These are phyloP conservation scores for Saturnispora halmiae DNA, from an alignment of 805 yeast genomes.

Conservation along the genomic window DNA sequence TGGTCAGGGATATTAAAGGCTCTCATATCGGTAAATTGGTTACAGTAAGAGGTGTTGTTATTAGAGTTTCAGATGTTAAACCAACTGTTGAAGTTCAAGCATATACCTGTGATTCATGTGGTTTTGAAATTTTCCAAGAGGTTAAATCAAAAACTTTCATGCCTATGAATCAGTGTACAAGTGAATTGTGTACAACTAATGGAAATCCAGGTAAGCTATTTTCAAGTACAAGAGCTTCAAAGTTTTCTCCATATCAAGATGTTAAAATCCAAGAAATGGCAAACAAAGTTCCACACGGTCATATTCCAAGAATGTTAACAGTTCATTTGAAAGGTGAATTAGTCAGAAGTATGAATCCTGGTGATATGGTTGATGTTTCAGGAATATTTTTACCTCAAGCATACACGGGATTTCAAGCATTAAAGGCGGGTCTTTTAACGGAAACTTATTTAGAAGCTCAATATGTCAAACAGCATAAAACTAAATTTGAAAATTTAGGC, in stretches of 20 bases:
- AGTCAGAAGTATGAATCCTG: constrained; percentile 83
- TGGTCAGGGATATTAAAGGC: constrained; percentile 89
- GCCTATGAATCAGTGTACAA: constrained; percentile 83
- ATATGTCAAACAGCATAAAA: constrained; percentile 76
- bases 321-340: constrained; percentile 88
- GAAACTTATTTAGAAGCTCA: constrained; percentile 92
- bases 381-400: constrained; percentile 93
- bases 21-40: constrained; percentile 74
- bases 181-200: constrained; percentile 68
- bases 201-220: constrained; percentile 81
- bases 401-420: constrained; percentile 89
- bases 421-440: constrained; percentile 85
- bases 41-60: constrained; percentile 88
- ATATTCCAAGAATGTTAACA: constrained; percentile 81
- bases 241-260: constrained; percentile 91
- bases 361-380: constrained; percentile 87
- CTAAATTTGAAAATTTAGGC: constrained; percentile 63
- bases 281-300: constrained; percentile 95
- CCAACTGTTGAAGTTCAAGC: constrained; percentile 89
- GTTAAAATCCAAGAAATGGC: constrained; percentile 91
- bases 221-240: constrained; percentile 92
- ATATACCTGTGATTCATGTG: constrained; percentile 96
- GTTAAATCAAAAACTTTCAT: constrained; percentile 75
- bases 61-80: constrained; percentile 92
- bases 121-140: constrained; percentile 93